Evolutionary conservation across 2,329 filamentous ascomycete species (phyloP).

Genomic region (Calonectria crousiana): DNA sequence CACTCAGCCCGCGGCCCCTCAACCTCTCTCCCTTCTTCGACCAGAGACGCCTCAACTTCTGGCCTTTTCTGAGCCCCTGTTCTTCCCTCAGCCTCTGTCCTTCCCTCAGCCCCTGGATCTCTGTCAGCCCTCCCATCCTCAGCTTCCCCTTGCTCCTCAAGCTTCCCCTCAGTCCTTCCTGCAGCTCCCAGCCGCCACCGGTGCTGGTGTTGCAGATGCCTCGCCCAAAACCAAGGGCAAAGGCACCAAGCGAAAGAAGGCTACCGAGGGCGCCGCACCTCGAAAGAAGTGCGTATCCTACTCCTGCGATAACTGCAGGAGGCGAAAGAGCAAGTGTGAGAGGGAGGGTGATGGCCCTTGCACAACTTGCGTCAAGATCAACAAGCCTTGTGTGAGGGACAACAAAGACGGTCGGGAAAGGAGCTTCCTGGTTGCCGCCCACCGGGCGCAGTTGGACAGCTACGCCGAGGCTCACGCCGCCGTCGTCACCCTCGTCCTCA

Average conservation of each 20-base stretch:
- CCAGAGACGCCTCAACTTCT: neutral
- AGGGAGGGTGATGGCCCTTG: neutral
- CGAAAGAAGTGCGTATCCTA: neutral
- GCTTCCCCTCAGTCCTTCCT: neutral
- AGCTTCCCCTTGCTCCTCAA: neutral
- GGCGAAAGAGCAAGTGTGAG: slow-evolving; percentile 10
- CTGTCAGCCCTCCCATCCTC: neutral
- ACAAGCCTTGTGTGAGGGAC: neutral
- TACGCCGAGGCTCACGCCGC: neutral
- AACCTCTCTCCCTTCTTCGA: neutral
- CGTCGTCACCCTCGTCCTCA: neutral
- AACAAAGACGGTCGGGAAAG: slow-evolving; percentile 2
- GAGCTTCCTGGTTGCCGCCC: neutral
- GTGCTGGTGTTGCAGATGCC: neutral
- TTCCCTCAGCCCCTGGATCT: neutral
- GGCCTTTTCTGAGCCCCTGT: neutral
- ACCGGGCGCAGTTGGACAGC: neutral
- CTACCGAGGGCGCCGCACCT: neutral
- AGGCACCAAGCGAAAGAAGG: neutral
- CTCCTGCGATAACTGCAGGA: neutral
- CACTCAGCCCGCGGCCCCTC: neutral
- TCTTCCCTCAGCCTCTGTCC: neutral
- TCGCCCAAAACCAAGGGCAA: neutral
- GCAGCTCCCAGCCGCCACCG: neutral
- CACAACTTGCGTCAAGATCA: neutral